A percentile compares a stretch with the other conserved stretches of the same genome.
Evolutionary conservation across 2,329 filamentous ascomycete species (phyloP).

Genomic region (Elsinoe batatas): DNA sequence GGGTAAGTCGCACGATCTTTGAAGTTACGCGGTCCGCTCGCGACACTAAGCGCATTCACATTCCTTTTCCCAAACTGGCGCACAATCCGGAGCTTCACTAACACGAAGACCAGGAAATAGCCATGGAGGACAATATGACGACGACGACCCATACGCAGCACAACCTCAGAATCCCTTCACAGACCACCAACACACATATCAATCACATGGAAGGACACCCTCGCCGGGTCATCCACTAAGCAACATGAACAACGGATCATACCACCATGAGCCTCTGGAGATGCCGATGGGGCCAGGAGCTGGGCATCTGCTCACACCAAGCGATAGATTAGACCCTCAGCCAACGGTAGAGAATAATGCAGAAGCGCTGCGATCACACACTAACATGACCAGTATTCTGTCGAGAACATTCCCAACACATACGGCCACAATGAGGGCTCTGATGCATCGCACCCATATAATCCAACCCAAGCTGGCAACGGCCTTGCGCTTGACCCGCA

Average conservation of each 20-base stretch:
- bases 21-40: neutral
- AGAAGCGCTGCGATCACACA: neutral
- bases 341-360: conserved; percentile 52
- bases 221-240: conserved; percentile 67
- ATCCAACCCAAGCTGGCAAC: conserved; percentile 43
- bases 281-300: conserved; percentile 56
- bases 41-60: neutral
- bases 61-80: neutral
- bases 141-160: conserved; percentile 21
- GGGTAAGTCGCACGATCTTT: conserved; percentile 43
- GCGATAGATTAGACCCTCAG: conserved; percentile 72
- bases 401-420: conserved; percentile 55
- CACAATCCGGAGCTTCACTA: conserved; percentile 12
- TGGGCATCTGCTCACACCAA: conserved; percentile 44
- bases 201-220: conserved; percentile 51
- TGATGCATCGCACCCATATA: conserved; percentile 37
- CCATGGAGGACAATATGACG: conserved; percentile 17
- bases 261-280: conserved; percentile 51
- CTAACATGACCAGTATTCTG: conserved; percentile 48
- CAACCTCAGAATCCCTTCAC: conserved; percentile 26
- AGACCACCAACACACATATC: conserved; percentile 40
- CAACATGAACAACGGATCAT: conserved; percentile 71
- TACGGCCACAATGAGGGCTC: conserved; percentile 55
- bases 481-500: conserved; percentile 67
- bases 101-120: conserved; percentile 8